Percentiles rank a stretch among this genome's conserved stretches.
phyloP scores from a whole-genome alignment of 2,329 filamentous ascomycete species.

The Aspergillus phoenicis region DNA sequence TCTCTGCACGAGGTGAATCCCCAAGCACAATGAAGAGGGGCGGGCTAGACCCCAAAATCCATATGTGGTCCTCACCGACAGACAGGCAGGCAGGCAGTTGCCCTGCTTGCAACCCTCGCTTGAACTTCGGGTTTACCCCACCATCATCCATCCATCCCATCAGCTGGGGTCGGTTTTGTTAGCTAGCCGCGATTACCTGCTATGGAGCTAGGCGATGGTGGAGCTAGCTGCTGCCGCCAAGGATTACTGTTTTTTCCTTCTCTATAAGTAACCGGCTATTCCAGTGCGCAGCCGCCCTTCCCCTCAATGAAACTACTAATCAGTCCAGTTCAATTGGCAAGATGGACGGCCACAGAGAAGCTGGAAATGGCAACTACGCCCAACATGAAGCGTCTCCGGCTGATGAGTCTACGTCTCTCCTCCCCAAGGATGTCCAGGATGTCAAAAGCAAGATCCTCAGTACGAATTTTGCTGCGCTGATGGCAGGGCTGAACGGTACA shows the following conservation, averaged over 20 bases:
- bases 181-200: slow-evolving; percentile 8
- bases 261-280: background rate
- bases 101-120: background rate
- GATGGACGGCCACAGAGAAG: slow-evolving; percentile 6
- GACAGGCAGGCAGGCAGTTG: background rate
- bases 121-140: slow-evolving; percentile 5
- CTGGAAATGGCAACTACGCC: slow-evolving; percentile 3
- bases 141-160: background rate
- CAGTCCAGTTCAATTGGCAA: background rate
- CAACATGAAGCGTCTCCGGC: slow-evolving; percentile 4
- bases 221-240: background rate
- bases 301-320: background rate
- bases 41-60: background rate
- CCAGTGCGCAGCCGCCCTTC: background rate
- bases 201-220: background rate
- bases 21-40: background rate
- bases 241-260: background rate
- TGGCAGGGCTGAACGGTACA: slow-evolving; percentile 26
- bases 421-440: slow-evolving; percentile 20
- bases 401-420: slow-evolving; percentile 12
- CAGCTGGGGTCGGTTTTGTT: background rate
- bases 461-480: slow-evolving; percentile 25
- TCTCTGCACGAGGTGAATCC: background rate
- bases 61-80: slow-evolving; percentile 5
- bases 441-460: slow-evolving; percentile 23